A percentile compares a stretch with the other conserved stretches of the same genome.
phyloP scores from a whole-genome alignment of 2,329 filamentous ascomycete species.

The Trichoderma sp. region DNA sequence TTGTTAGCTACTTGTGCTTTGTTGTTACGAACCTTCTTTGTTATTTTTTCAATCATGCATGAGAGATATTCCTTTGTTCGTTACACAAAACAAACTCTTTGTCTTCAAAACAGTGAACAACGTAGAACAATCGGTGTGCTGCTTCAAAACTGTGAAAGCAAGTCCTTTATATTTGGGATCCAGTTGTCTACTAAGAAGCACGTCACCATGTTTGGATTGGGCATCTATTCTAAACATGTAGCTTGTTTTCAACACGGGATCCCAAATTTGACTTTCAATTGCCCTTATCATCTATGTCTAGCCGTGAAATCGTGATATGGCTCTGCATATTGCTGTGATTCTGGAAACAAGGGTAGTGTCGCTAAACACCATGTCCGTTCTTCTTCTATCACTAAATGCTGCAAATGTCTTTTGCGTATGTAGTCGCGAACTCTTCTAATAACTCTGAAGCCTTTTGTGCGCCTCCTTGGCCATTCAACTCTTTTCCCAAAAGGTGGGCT shows the following conservation, averaged over 20 bases:
- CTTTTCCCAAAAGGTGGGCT: conserved; percentile 35
- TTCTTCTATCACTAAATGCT: not conserved
- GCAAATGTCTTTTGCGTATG: not conserved
- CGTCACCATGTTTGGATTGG: not conserved
- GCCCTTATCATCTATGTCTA: not conserved
- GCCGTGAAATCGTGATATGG: not conserved
- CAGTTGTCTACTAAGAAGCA: not conserved
- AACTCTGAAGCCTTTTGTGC: conserved; percentile 36
- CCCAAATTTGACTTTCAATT: not conserved
- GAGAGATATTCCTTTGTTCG: not conserved
- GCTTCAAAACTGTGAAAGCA: not conserved
- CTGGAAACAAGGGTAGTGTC: not conserved
- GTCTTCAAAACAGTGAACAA: not conserved
- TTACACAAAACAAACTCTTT: too few relatives aligned
- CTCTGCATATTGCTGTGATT: not conserved
- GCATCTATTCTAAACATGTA: not conserved
- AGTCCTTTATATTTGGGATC: not conserved
- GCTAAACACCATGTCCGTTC: not conserved
- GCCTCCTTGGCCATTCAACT: conserved; percentile 38
- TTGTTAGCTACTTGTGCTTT: not conserved
- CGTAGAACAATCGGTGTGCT: not conserved
- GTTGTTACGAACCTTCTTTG: not conserved
- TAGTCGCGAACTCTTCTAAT: conserved; percentile 36
- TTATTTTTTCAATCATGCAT: not conserved
- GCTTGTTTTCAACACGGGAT: not conserved